Percentiles rank a stretch among this genome's conserved stretches.
phyloP scores from a whole-genome alignment of 1,139 yeast genomes.

The Yamadazyma friedrichii region DNA sequence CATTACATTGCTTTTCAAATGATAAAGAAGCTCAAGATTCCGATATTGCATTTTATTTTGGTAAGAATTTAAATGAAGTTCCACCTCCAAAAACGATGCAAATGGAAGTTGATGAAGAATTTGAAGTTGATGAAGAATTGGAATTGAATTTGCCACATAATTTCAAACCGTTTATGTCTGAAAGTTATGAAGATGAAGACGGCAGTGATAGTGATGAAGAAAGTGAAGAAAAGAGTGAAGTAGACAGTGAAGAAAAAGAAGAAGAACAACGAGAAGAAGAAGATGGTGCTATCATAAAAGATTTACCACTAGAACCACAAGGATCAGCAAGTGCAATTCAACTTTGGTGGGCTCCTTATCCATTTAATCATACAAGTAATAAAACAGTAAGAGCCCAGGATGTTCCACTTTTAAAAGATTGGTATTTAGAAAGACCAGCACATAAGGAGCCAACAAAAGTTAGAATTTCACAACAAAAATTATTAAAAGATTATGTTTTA shows the following conservation, averaged over 20 bases:
- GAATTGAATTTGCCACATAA: conserved; percentile 11
- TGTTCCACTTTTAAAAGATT: conserved; percentile 75
- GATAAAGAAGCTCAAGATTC: conserved; percentile 40
- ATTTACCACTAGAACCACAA: conserved; percentile 27
- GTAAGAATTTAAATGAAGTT: conserved; percentile 12
- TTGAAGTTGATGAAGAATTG: conserved; percentile 8
- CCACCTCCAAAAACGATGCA: conserved; percentile 6
- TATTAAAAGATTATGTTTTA: conserved; percentile 69
- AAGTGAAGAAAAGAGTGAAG: conserved; percentile 1
- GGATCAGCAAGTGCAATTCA: conserved; percentile 60
- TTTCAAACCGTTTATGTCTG: conserved; percentile 14
- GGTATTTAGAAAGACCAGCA: conserved; percentile 76
- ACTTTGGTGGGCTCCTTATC: conserved; percentile 79
- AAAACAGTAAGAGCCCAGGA: conserved; percentile 81
- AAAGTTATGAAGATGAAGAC: conserved; percentile 2
- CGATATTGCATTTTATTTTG: conserved; percentile 22
- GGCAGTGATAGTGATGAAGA: conserved; percentile 4
- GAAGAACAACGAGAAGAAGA: conserved; percentile 10
- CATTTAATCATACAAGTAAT: conserved; percentile 77
- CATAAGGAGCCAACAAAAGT: conserved; percentile 67
- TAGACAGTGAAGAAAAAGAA: conserved; percentile 1
- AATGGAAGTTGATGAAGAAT: conserved; percentile 6
- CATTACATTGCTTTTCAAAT: conserved; percentile 46
- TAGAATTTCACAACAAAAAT: conserved; percentile 82
- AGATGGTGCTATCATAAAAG: not conserved